Conservation (phyloP, 1,284 basidiomycete genomes). For the Singerocomus inundabilis region DNA sequence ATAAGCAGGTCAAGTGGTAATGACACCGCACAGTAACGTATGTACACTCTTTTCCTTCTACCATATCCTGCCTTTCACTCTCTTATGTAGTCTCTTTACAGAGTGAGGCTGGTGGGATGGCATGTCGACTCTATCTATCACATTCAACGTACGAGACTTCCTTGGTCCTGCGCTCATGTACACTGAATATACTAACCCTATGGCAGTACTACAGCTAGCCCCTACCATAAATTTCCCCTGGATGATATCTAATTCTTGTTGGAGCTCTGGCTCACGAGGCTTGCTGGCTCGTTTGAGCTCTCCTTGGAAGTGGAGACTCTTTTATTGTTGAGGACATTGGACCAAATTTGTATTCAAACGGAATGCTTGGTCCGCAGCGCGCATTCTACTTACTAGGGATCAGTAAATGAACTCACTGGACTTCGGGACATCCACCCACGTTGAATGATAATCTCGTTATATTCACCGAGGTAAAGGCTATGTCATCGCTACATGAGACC, state of each 20-base stretch:
- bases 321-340: too few species aligned
- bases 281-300: background rate
- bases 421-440: background rate
- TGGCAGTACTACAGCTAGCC: background rate
- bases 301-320: background rate
- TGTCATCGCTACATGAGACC: background rate
- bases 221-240: background rate
- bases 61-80: background rate
- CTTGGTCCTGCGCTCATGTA: background rate
- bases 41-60: background rate
- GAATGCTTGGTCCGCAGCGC: too few species aligned
- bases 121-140: background rate
- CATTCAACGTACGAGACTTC: slow-evolving; percentile 1
- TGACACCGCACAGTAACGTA: slow-evolving; percentile 8
- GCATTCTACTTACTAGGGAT: background rate
- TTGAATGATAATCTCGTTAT: slow-evolving; percentile 2
- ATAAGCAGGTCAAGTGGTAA: background rate
- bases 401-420: background rate
- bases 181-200: background rate
- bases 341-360: background rate
- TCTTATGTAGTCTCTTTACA: background rate
- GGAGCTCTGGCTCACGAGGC: background rate
- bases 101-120: background rate
- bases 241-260: background rate
- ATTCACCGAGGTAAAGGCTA: background rate